phyloP scores from a whole-genome alignment of 129 eudicot species.

The Tanacetum coccineum region DNA sequence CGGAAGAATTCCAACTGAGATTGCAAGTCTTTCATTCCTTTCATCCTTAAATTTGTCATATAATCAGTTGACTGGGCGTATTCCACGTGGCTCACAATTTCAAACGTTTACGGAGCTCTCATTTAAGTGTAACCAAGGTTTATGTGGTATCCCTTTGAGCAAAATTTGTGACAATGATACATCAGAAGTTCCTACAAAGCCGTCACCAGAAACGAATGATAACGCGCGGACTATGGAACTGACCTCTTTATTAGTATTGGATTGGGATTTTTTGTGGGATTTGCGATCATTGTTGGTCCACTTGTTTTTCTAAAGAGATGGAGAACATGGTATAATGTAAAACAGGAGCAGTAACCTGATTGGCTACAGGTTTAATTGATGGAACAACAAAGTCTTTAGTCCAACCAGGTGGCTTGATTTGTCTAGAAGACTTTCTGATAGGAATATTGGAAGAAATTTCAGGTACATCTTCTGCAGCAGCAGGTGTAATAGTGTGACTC shows the following conservation, averaged over 20 bases:
- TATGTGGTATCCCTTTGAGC: neutral
- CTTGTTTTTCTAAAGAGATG: slow-evolving; percentile 14
- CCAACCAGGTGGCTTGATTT: too few relatives aligned
- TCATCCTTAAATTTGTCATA: neutral
- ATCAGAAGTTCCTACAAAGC: neutral
- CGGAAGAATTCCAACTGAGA: neutral
- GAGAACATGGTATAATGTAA: slow-evolving; percentile 20
- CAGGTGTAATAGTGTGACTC: too few relatives aligned
- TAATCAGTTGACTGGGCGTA: neutral
- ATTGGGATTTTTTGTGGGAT: slow-evolving; percentile 21
- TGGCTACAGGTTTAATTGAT: too few relatives aligned
- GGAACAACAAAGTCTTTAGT: too few relatives aligned
- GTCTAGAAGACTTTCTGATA: too few relatives aligned
- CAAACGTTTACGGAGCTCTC: neutral
- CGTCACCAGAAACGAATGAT: neutral
- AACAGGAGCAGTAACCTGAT: too few relatives aligned
- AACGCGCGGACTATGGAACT: neutral
- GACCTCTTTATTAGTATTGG: slow-evolving; percentile 12
- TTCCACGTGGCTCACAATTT: neutral
- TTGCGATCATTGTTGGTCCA: slow-evolving; percentile 21
- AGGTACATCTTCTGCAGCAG: too few relatives aligned
- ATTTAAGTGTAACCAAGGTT: neutral
- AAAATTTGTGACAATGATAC: neutral
- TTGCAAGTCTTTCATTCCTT: neutral
- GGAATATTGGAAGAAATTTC: too few relatives aligned